phyloP scores from a whole-genome alignment of 352 stramenopile genomes.

The Phytophthora vignae region DNA sequence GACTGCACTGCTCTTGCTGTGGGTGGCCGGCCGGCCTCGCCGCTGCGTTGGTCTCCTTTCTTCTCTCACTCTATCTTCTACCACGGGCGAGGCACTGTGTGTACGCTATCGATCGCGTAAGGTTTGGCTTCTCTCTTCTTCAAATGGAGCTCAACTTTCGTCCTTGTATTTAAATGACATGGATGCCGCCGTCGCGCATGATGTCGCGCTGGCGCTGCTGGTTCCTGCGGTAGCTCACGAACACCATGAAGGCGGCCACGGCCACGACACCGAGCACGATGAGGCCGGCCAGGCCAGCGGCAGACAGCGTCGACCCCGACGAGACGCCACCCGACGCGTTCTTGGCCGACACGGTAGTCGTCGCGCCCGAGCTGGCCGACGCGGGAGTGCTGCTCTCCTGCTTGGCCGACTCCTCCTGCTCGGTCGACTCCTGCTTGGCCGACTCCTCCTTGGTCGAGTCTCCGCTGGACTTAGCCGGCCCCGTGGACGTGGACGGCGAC shows the following conservation, averaged over 20 bases:
- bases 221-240: slow-evolving; percentile 82
- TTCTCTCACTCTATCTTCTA: slow-evolving; percentile 13
- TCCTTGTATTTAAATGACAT: slow-evolving; percentile 39
- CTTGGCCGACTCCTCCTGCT: slow-evolving; percentile 18
- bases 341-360: slow-evolving; percentile 46
- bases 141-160: background rate
- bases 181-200: slow-evolving; percentile 62
- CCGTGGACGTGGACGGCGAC: slow-evolving; percentile 14
- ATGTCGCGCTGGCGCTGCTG: slow-evolving; percentile 77
- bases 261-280: slow-evolving; percentile 69
- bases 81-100: slow-evolving; percentile 9
- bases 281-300: slow-evolving; percentile 58
- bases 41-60: background rate
- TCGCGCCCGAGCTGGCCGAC: slow-evolving; percentile 8
- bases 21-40: slow-evolving; percentile 9
- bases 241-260: slow-evolving; percentile 60
- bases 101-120: slow-evolving; percentile 22
- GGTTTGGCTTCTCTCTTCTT: background rate
- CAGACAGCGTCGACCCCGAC: slow-evolving; percentile 35
- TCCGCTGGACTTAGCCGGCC: background rate
- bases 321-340: slow-evolving; percentile 44
- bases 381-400: slow-evolving; percentile 11
- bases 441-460: too few relatives aligned
- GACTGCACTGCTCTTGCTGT: background rate
- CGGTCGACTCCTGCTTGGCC: slow-evolving; percentile 13